Evolutionary conservation across 345 rosid species (phyloP), one percentile per base, ranked within the genome.

Genomic region (Eucalyptus guilfoylei): DNA sequence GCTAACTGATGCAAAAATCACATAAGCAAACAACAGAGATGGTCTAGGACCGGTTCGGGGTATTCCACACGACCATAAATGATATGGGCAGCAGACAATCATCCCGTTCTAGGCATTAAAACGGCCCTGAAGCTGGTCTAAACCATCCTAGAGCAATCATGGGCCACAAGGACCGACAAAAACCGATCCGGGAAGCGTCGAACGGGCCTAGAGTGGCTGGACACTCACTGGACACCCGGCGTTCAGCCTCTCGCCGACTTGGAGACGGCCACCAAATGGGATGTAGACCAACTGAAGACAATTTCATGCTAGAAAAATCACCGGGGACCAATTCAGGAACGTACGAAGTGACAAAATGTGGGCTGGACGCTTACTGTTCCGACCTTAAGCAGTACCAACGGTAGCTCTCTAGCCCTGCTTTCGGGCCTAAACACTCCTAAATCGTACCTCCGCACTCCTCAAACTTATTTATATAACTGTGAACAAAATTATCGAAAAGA

Each of bases 391-490:
- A 13, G 69, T 60, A 16, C 34, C 32, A 60, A 28, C 69, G 69
- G 69, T 28, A 60, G 69, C 69, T 60, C 15, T 60, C 32, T 28
- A 28, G 69, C 34, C 32, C 69, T 60, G 32, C 0, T 60, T 60
- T 60, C 9, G 32, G 16, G 34, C 34, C 32, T 60, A 60, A 6
- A 28, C 30, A 55, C 62, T 55, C 62, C 12, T 55, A 55, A 55
- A 55, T 55, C 13, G 30, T 24, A 5, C 3, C 62, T 0, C 62
- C 0, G 32, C 32, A 60, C 69, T 60, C 67, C 67, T 28, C 3
- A 60, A 0, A 60, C 67, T 12, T 60, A 26, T 60, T 11, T 60
- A 28, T 60, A 60, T 12, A 60, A 60, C 67, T 12, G 14, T 28
- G 67, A 28, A 12, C 32, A 5, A 28, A 60, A 60, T 28, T 60